Conservation (phyloP, 148 eudicot genomes). For the Amaranthus palmeri region DNA sequence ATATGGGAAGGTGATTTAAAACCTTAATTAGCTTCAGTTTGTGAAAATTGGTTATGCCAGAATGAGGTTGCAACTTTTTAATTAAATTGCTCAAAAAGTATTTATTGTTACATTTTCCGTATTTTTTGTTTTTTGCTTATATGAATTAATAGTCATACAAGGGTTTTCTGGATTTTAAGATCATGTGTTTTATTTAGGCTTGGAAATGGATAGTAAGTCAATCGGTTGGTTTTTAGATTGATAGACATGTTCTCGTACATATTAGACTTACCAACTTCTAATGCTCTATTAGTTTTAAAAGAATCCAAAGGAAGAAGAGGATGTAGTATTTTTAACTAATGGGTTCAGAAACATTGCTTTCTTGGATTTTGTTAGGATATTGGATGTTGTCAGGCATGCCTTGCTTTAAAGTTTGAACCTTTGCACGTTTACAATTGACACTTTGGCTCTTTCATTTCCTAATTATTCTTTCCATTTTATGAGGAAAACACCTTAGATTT, state of each 20-base stretch:
- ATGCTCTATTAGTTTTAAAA: neutral
- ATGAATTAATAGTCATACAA: too few species aligned
- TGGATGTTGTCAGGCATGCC: neutral
- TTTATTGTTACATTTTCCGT: too few species aligned
- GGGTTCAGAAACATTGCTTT: neutral
- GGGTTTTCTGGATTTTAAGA: neutral
- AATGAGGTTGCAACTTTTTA: neutral
- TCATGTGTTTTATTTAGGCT: neutral
- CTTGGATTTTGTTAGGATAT: neutral
- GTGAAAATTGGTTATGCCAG: too few species aligned
- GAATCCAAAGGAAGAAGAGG: neutral
- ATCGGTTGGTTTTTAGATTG: neutral
- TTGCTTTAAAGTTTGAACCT: neutral
- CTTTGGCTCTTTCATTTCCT: neutral
- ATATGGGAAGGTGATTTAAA: neutral
- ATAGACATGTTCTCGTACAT: neutral
- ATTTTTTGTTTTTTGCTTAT: too few species aligned
- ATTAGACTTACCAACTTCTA: neutral
- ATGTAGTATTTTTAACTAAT: too few species aligned
- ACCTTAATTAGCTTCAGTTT: too few species aligned
- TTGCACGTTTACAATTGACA: neutral
- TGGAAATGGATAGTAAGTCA: neutral
- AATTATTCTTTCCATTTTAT: neutral
- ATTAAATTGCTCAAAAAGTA: neutral
- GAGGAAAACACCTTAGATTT: neutral